Conservation (phyloP, 805 yeast genomes). For the Candida mattraensis region DNA sequence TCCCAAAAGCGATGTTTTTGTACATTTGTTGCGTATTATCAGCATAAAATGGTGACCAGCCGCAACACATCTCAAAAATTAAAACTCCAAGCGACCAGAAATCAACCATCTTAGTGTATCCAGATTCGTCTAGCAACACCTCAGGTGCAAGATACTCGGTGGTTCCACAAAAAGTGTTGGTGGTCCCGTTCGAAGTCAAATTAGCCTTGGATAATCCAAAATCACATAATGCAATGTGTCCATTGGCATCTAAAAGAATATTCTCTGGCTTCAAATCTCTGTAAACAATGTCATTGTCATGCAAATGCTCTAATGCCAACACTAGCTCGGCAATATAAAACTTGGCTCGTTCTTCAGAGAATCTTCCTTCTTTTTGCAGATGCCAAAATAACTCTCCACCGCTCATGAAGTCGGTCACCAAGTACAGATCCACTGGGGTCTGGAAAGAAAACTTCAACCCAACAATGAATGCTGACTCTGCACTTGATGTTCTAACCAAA, state of each 20-base stretch:
- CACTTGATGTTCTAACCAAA: conserved; percentile 85
- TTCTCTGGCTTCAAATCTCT: conserved; percentile 98
- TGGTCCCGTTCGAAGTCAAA: conserved; percentile 78
- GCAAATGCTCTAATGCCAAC: conserved; percentile 89
- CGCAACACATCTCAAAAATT: conserved; percentile 98
- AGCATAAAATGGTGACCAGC: conserved; percentile 99
- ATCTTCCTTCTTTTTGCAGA: conserved; percentile 93
- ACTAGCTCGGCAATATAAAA: conserved; percentile 96
- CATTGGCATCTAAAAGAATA: conserved; percentile 91
- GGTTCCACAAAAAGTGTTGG: conserved; percentile 97
- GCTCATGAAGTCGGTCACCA: conserved; percentile 96
- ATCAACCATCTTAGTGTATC: conserved; percentile 98
- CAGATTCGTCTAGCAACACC: conserved; percentile 89
- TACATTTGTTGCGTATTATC: conserved; percentile 99
- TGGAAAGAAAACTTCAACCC: conserved; percentile 96
- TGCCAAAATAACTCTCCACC: conserved; percentile 85
- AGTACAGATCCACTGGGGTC: conserved; percentile 86
- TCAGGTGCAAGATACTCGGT: conserved; percentile 98
- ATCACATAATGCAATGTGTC: conserved; percentile 96
- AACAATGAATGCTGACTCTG: conserved; percentile 80
- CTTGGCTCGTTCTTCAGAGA: conserved; percentile 89
- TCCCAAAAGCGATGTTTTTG: conserved; percentile 97
- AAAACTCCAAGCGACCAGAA: conserved; percentile 98
- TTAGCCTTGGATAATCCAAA: conserved; percentile 96
- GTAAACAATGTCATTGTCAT: conserved; percentile 93